Base-by-base conservation (phyloP, 1,284 basidiomycete genomes). In the Exobasidium rhododendri region DNA sequence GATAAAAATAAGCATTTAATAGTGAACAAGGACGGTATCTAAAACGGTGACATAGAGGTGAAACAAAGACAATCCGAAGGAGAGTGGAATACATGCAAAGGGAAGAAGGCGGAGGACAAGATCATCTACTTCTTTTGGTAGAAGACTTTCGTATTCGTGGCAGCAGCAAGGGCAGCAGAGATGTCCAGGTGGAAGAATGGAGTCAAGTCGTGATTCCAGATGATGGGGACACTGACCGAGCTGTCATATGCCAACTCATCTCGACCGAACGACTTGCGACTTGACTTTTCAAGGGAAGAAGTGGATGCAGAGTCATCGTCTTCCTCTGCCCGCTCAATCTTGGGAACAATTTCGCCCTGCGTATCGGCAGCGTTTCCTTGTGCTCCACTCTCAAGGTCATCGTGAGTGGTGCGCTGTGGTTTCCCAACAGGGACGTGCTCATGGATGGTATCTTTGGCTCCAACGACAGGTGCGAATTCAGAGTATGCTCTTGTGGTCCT, bases 111-210 rank as follows among this genome's bases (percentile, higher is more conserved):
- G n/a, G n/a, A n/a, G n/a, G n/a, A n/a, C n/a, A n/a, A n/a, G n/a
- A n/a, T n/a, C n/a, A n/a, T 40, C 17, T 40, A 40, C 10, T 40
- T 40, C 17, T 40, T 40, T 17, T 17, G 35, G 35, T 40, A 40
- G 35, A 40, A 40, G 17, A 17, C 35, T 17, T 40, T 40, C 17
- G 35, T 35, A 6, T 31, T 31, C 14, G 60, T 62, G 2, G 89
- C 90, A 10, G 87, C 87, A 4, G 82, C 83, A 46, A 93, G 86
- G 10, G 91, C 91, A 3, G 85, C 83, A 24, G 83, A 78, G 17
- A 94, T 81, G 76, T 94, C 92, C 62, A 93, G 82, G 81, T 94
- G 92, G 86, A 94, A 92, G 82, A 88, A 91, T 1, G 91, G 90
- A 4, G 89, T 92, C 14, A 77, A 63, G 50, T 77, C 72, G 40